Evolutionary conservation across 257 asterid genomes (phyloP), one percentile per base, ranked within the genome.

Genomic region (Petunia axillaris): DNA sequence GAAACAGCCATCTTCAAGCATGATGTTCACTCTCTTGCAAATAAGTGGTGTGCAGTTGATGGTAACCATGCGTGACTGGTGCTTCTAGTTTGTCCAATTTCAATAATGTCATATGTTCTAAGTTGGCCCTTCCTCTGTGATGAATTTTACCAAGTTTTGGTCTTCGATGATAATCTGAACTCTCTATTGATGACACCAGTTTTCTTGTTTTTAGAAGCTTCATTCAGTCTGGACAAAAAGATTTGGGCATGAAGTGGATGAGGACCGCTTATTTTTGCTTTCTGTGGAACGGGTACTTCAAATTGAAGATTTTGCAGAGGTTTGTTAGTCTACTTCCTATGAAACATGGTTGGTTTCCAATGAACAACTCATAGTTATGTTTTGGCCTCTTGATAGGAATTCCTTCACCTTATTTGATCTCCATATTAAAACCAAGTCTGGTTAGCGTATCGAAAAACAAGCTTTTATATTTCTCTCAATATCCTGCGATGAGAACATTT

Each of bases 231-330:
- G 97, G 98, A 87, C 85, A 79, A 92, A 86, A 79, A 86, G 90
- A 73, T 91, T 90, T 81, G 89, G 91, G 4, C 92, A 85, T 85
- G 96, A 91, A 81, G 90, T 91, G 68, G 93, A 91, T 40, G 97
- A 90, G 79, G 92, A 90, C 81, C 79, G 68, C 87, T 76, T 93
- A 40, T 89, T 87, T 85, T 85, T 82, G 43, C 84, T 93, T 87
- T 86, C 90, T 76, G 99, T 92, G 77, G 95, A 93, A 68, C 84
- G 90, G 77, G 86, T 91, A 63, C 96, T 95, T 80, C 98, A 92
- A 81, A 87, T 93, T 82, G 98, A 92, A 83, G 96, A 93, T 87
- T 91, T 91, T 90, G 89, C 92, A 77, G 98, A 95, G 97, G 99
- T 93, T 75, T 82, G 92, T 73, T 78, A 84, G 82, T 68, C 76